Evolutionary conservation across 495 filamentous ascomycete genomes (phyloP).

Genomic region (Halenospora varia): DNA sequence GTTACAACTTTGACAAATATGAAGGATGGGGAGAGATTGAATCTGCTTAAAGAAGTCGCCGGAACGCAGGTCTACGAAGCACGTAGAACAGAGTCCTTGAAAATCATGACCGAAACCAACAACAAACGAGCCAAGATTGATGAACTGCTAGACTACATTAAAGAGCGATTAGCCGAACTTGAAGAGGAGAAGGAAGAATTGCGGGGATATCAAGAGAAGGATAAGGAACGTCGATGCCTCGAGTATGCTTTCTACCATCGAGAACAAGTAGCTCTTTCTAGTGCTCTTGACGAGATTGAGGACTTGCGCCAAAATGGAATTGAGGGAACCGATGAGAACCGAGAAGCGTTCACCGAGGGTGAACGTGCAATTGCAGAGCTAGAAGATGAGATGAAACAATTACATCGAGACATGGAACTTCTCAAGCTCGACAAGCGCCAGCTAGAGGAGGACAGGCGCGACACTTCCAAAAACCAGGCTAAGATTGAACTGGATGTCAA

Average conservation of each 20-base stretch:
- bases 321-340: constrained; percentile 77
- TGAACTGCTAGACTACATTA: constrained; percentile 84
- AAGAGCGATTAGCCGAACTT: constrained; percentile 80
- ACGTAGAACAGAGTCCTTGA: constrained; percentile 79
- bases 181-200: constrained; percentile 98
- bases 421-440: constrained; percentile 83
- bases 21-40: constrained; percentile 88
- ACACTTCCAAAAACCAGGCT: constrained; percentile 69
- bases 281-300: constrained; percentile 78
- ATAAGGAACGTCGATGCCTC: constrained; percentile 85
- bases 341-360: constrained; percentile 69
- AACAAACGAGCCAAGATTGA: constrained; percentile 94
- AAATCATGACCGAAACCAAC: constrained; percentile 96
- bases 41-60: constrained; percentile 92
- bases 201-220: constrained; percentile 87
- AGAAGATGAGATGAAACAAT: constrained; percentile 70
- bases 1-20: constrained; percentile 97
- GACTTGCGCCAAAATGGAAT: constrained; percentile 74
- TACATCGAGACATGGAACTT: constrained; percentile 79
- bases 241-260: constrained; percentile 92
- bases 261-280: constrained; percentile 74
- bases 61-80: constrained; percentile 97
- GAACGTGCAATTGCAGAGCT: constrained; percentile 76
- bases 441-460: constrained; percentile 84
- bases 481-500: constrained; percentile 84